Base-by-base conservation (phyloP, 1,139 yeast species). In the Magnusiomyces clavatus region DNA sequence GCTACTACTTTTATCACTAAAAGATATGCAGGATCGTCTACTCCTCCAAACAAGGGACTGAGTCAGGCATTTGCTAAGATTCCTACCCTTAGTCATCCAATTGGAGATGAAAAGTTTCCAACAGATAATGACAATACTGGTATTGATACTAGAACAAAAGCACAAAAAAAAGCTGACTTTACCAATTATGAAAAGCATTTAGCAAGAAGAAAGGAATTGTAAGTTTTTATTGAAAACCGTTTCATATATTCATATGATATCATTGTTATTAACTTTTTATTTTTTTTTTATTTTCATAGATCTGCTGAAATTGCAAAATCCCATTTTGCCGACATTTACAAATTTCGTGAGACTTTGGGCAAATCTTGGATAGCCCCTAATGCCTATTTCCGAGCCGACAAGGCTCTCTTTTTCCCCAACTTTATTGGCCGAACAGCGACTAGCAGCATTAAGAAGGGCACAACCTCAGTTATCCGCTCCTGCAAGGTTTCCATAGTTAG, bases 401-500 rank as follows among this genome's bases (percentile, higher is more conserved):
- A 79, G 62, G 76, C 97, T 0, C 71, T 82, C 51, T 92, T 79
- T 64, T 87, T 92, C 70, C 96, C 97, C n/a, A 89, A 89, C 62
- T 74, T 92, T 55, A 67, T 70, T 35, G 95, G 86, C 0, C 75
- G 74, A 29, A 76, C 83, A 1, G 65, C 92, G 44, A 45, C 34
- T 14, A 43, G 24, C 16, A 69, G 74, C 1, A 66, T 69, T n/a
- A 65, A 69, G 34, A 69, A 72, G 35, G 62, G 74, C 16, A 65
- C 76, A 47, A 79, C 77, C 58, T 58, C 69, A 64, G 71, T 64
- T 0, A 65, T 82, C n/a, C 31, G 31, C 31, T 63, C 69, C 43
- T 78, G 77, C 8, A 80, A 82, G 52, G 74, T 82, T n/a, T 80
- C 81, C 35, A 69, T 87, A 36, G 77, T 87, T 24, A 74, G 90